Percentiles rank a stretch among this genome's conserved stretches.
These are phyloP conservation scores for Annulohypoxylon stygium DNA, from an alignment of 495 filamentous ascomycete genomes.

Conservation along the genomic window DNA sequence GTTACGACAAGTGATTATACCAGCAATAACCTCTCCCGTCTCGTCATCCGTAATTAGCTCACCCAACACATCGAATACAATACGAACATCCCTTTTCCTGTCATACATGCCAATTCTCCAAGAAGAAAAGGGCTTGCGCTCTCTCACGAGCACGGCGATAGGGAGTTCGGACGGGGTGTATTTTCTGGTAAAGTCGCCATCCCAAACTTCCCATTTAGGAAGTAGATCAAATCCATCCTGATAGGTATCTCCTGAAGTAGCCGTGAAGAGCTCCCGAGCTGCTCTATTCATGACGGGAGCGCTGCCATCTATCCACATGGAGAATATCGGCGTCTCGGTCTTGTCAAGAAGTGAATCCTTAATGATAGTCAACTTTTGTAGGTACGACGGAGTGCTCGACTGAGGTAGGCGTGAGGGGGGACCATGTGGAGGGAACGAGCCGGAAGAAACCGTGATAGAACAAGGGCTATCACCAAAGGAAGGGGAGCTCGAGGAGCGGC, in stretches of 20 bases:
- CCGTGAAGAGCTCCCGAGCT: slow-evolving; percentile 64
- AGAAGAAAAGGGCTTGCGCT: slow-evolving; percentile 65
- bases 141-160: slow-evolving; percentile 68
- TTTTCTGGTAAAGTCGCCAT: slow-evolving; percentile 71
- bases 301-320: slow-evolving; percentile 79
- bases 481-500: slow-evolving; percentile 55
- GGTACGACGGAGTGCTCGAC: slow-evolving; percentile 66
- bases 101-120: slow-evolving; percentile 71
- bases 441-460: slow-evolving; percentile 57
- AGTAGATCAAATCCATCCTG: slow-evolving; percentile 66
- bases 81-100: slow-evolving; percentile 56
- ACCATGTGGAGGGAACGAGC: slow-evolving; percentile 69
- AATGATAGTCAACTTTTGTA: slow-evolving; percentile 74
- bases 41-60: slow-evolving; percentile 68
- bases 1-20: slow-evolving; percentile 73
- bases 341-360: slow-evolving; percentile 79
- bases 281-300: slow-evolving; percentile 75
- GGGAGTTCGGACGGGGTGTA: slow-evolving; percentile 70
- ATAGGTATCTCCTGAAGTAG: slow-evolving; percentile 55
- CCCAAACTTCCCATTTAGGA: slow-evolving; percentile 67
- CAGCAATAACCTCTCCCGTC: slow-evolving; percentile 76
- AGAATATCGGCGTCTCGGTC: slow-evolving; percentile 74
- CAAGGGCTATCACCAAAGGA: slow-evolving; percentile 57
- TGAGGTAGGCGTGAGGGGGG: slow-evolving; percentile 64
- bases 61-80: slow-evolving; percentile 70